These are phyloP conservation scores for Pisolithus orientalis DNA, from an alignment of 768 basidiomycete species.

Conservation along the genomic window DNA sequence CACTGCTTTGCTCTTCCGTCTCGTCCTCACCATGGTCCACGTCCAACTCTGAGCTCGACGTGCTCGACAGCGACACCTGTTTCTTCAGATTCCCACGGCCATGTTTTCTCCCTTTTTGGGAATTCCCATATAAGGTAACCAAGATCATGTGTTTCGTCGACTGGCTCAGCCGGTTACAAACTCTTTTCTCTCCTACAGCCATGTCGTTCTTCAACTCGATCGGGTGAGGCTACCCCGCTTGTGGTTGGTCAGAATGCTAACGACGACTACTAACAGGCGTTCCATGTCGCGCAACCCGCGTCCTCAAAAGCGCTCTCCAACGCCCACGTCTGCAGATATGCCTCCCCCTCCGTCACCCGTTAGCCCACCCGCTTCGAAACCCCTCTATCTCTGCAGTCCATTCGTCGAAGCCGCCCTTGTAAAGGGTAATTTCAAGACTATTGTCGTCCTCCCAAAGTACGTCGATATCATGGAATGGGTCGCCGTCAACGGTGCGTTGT, in stretches of 20 bases:
- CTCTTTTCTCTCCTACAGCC: not conserved
- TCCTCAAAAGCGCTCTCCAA: conserved; percentile 64
- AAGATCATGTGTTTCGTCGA: not conserved
- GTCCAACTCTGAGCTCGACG: conserved; percentile 26
- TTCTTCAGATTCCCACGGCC: conserved; percentile 12
- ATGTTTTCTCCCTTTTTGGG: not conserved
- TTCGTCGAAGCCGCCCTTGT: conserved; percentile 95
- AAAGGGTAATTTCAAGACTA: conserved; percentile 98
- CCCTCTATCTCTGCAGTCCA: conserved; percentile 87
- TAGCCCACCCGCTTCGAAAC: conserved; percentile 35
- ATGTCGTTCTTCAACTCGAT: conserved; percentile 87
- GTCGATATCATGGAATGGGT: conserved; percentile 97
- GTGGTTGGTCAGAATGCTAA: conserved; percentile 7
- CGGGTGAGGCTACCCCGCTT: conserved; percentile 42
- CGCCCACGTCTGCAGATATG: conserved; percentile 61
- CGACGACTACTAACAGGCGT: conserved; percentile 36
- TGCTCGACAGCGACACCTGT: conserved; percentile 20
- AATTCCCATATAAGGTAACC: not conserved
- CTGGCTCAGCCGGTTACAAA: too few relatives aligned
- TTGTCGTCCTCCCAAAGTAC: conserved; percentile 93
- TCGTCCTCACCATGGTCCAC: conserved; percentile 41
- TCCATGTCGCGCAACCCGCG: conserved; percentile 74
- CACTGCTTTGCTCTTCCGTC: conserved; percentile 55
- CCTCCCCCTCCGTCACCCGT: conserved; percentile 38
- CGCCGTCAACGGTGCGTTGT: conserved; percentile 80